Evolutionary conservation across 1,284 basidiomycete genomes (phyloP).

Genomic region (Cutaneotrichosporon dermatis): DNA sequence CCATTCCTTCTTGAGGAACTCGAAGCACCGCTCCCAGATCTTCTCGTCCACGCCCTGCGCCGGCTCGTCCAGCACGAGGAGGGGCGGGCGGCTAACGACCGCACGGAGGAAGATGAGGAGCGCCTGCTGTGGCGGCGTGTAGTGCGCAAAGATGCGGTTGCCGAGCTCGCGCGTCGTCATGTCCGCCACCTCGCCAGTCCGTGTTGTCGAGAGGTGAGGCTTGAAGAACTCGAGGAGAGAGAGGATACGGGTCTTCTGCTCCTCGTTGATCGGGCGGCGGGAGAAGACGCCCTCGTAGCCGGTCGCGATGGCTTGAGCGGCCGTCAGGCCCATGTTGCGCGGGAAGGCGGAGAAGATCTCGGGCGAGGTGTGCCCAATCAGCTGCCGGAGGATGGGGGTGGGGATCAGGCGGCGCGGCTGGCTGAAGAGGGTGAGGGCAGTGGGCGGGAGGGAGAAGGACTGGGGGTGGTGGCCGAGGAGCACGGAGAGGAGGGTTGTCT

Average conservation of each 20-base stretch:
- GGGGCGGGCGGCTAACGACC: slow-evolving; percentile 60
- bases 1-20: slow-evolving; percentile 60
- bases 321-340: slow-evolving; percentile 62
- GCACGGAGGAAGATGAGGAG: slow-evolving; percentile 78
- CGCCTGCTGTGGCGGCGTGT: slow-evolving; percentile 68
- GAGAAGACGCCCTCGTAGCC: slow-evolving; percentile 77
- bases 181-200: neutral
- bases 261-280: slow-evolving; percentile 53
- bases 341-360: slow-evolving; percentile 91
- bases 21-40: slow-evolving; percentile 63
- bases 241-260: slow-evolving; percentile 49
- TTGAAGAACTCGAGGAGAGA: slow-evolving; percentile 60
- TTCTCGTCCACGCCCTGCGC: slow-evolving; percentile 82
- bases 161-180: slow-evolving; percentile 34
- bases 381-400: slow-evolving; percentile 56
- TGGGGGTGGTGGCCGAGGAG: slow-evolving; percentile 92
- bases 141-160: slow-evolving; percentile 56
- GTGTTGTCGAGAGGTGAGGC: slow-evolving; percentile 22
- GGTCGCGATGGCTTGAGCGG: slow-evolving; percentile 73
- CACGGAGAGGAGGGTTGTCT: slow-evolving; percentile 89
- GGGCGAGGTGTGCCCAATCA: slow-evolving; percentile 77
- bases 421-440: slow-evolving; percentile 64
- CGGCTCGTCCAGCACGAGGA: slow-evolving; percentile 82
- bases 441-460: slow-evolving; percentile 63
- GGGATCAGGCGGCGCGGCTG: slow-evolving; percentile 62